These are phyloP conservation scores for Naganishia sp. DNA, from an alignment of 1,284 basidiomycete genomes.

Conservation along the genomic window DNA sequence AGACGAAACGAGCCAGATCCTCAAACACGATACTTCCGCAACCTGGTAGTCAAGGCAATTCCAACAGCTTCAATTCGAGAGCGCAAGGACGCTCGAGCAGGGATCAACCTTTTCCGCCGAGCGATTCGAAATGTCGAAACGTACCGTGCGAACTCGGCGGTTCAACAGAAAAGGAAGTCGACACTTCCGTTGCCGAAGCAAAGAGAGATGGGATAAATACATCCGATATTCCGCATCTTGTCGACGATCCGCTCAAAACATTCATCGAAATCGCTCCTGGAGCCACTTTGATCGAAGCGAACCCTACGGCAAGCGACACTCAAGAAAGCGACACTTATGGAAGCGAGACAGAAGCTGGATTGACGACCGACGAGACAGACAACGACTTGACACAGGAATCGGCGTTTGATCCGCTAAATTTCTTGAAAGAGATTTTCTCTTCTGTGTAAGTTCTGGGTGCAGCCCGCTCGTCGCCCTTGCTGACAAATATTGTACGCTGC, in stretches of 20 bases:
- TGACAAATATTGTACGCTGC: neutral
- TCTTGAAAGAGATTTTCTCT: slow-evolving; percentile 28
- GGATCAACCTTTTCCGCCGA: neutral
- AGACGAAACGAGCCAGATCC: slow-evolving; percentile 9
- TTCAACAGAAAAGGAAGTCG: neutral
- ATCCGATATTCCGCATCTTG: slow-evolving; percentile 2
- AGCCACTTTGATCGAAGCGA: neutral
- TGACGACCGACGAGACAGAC: slow-evolving; percentile 21
- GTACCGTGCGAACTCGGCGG: neutral
- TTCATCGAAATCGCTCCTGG: slow-evolving; percentile 7
- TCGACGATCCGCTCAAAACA: neutral
- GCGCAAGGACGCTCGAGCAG: too few species aligned
- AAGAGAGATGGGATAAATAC: neutral
- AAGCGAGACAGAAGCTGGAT: slow-evolving; percentile 7
- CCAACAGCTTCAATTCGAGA: neutral
- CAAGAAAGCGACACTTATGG: neutral
- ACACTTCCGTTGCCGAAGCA: neutral
- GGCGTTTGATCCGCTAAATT: slow-evolving; percentile 16
- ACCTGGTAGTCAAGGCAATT: neutral
- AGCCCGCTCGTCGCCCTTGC: neutral
- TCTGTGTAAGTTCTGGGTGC: slow-evolving; percentile 14
- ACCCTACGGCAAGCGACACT: neutral
- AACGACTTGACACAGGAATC: neutral
- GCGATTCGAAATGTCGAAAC: neutral
- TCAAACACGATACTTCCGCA: neutral